These are phyloP conservation scores for Auricularia heimuer DNA, from an alignment of 768 basidiomycete genomes.

Conservation along the genomic window DNA sequence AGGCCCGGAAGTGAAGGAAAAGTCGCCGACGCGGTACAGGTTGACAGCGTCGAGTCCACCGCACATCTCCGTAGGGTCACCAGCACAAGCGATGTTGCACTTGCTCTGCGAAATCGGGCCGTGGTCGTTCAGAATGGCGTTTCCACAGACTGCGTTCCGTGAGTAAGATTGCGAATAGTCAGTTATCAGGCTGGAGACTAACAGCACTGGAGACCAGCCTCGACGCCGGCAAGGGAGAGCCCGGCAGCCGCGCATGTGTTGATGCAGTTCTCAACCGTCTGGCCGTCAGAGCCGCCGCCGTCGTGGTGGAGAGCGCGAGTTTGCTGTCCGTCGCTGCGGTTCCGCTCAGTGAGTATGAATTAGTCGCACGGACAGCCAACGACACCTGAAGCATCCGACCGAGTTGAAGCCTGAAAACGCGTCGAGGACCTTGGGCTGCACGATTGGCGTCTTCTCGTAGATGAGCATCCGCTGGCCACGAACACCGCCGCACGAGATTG, in stretches of 20 bases:
- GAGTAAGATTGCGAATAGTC: neutral
- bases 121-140: slow-evolving; percentile 37
- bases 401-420: neutral
- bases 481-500: neutral
- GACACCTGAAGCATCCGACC: neutral
- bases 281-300: neutral
- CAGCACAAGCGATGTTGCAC: slow-evolving; percentile 54
- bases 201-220: slow-evolving; percentile 61
- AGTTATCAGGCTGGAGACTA: slow-evolving; percentile 15
- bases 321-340: neutral
- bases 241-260: slow-evolving; percentile 33
- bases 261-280: slow-evolving; percentile 48
- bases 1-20: slow-evolving; percentile 41
- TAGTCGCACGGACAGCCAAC: neutral
- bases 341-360: too few relatives aligned
- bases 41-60: slow-evolving; percentile 52
- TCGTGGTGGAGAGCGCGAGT: neutral
- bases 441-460: neutral
- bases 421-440: neutral
- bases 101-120: slow-evolving; percentile 37
- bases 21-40: slow-evolving; percentile 54
- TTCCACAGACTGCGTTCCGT: slow-evolving; percentile 47
- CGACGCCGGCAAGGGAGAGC: slow-evolving; percentile 63
- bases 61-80: slow-evolving; percentile 47
- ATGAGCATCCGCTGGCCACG: neutral